Base-by-base conservation (phyloP, 192 early-diverging fungal genomes). In the Entophlyctis luteolus region DNA sequence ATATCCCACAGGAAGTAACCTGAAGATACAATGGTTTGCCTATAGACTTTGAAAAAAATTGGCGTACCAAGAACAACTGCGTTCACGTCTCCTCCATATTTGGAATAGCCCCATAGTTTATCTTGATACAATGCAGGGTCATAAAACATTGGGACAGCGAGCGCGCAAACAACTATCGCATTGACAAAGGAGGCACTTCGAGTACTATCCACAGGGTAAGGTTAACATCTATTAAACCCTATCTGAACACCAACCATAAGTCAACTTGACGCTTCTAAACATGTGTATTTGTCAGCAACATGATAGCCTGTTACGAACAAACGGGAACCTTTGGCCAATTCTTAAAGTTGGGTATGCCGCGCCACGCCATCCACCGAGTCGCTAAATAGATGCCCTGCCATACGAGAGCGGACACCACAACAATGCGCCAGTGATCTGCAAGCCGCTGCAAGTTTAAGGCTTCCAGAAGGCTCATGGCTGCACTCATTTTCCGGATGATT, bases 1-100 rank as follows among this genome's bases (percentile, higher is more conserved):
- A 87, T 85, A 76, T 97, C 95, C 95, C 95, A 97, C 47, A 94
- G 59, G 79, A 97, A 97, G 75, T 94, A 96, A 22, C 34, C 45
- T 45, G 2, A 42, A 16, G 16, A 33, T 52, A 25, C 49, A n/a
- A 10, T 50, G 49, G 49, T 50, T 4, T 50, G 49, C n/a, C n/a
- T n/a, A n/a, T 50, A 8, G 49, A 4, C 5, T 50, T n/a, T 8
- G 4, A 50, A 27, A 20, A 50, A 20, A n/a, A 50, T 8, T 50
- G 2, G 12, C 46, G 28, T 36, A 86, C 92, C 91, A 66, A 89
- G 89, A 47, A 89, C 82, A 34, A 96, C 75, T n/a, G 90, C 84
- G 78, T 91, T 90, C 28, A 92, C 88, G 52, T 85, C 81, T 27
- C 85, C 88, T 16, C 87, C 80, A 62, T 86, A 87, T 48, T 67